Base-by-base conservation (phyloP, 768 basidiomycete species). In the Suillus subaureus region DNA sequence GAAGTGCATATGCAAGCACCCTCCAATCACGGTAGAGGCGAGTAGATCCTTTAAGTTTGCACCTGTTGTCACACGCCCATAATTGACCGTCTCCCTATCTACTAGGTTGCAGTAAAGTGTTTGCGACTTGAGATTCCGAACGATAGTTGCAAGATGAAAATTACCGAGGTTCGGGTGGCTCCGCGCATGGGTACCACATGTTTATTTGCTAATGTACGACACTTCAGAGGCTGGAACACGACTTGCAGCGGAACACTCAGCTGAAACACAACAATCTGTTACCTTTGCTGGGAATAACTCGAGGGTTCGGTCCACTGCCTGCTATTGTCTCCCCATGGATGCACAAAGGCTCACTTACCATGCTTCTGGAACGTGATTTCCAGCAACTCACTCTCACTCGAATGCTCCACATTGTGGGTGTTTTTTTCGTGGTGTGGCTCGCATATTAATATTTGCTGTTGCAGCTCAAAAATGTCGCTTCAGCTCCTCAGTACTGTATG, bases 271-370 rank as follows among this genome's bases (percentile, higher is more conserved):
- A 49, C 15, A 71, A 81, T 62, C 72, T 82, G n/a, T 65, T 82
- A 33, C 72, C 75, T 42, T 71, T 81, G 0, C 72, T 74, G 57
- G 81, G 80, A 16, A 77, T 73, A 2, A 73, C 74, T 21, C 76
- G 75, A 31, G 72, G 68, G 37, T 73, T 68, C 62, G 64, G 64
- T 7, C 69, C 56, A 18, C 39, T 66, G 28, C 47, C 66, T 42
- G 71, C 73, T 12, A 69, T 72, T 57, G 66, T 74, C 21, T 71
- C 64, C 42, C 71, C 71, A 15, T 69, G 71, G 69, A 60, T 64
- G 43, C 61, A 66, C 0, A 60, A 71, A 26, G 71, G 69, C 4
- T 66, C 62, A 40, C 63, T 72, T 72, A 33, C 61, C 35, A 8
- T 23, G 63, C 35, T 67, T 65, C 56, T 40, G n/a, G 64, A 63